These are phyloP conservation scores for Nigrospora osmanthi DNA, from an alignment of 2,329 filamentous ascomycete species.

Conservation along the genomic window DNA sequence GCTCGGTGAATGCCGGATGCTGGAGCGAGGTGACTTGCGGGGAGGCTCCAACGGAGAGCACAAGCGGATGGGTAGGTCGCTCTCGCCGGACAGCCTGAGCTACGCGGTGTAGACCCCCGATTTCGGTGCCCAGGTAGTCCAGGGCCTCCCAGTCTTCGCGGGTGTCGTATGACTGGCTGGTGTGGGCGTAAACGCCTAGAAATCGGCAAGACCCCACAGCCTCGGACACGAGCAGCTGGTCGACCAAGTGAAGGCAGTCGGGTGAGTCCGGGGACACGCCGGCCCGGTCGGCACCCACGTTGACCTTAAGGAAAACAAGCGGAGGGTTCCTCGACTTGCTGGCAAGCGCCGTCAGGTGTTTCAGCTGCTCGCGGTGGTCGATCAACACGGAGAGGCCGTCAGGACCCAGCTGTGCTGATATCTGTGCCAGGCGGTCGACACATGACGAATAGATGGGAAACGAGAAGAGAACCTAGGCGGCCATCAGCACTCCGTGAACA, in stretches of 20 bases:
- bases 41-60: conserved; percentile 68
- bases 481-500: not conserved
- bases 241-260: conserved; percentile 37
- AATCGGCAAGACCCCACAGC: conserved; percentile 31
- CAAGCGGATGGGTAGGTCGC: conserved; percentile 23
- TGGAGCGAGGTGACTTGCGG: conserved; percentile 64
- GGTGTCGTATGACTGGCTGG: conserved; percentile 61
- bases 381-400: conserved; percentile 56
- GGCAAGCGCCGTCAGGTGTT: conserved; percentile 32
- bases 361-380: conserved; percentile 58
- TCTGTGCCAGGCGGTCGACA: conserved; percentile 47
- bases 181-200: conserved; percentile 65
- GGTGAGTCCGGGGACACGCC: conserved; percentile 49
- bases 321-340: conserved; percentile 36
- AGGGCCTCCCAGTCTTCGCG: conserved; percentile 49
- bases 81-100: conserved; percentile 26
- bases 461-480: conserved; percentile 56
- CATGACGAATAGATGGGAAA: conserved; percentile 59
- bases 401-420: conserved; percentile 49
- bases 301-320: conserved; percentile 63
- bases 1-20: conserved; percentile 31
- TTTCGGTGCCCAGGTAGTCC: conserved; percentile 50
- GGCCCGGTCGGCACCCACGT: conserved; percentile 65
- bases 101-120: conserved; percentile 42
- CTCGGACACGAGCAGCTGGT: conserved; percentile 33